phyloP scores from a whole-genome alignment of 306 rosid species.

The Myrica gale region DNA sequence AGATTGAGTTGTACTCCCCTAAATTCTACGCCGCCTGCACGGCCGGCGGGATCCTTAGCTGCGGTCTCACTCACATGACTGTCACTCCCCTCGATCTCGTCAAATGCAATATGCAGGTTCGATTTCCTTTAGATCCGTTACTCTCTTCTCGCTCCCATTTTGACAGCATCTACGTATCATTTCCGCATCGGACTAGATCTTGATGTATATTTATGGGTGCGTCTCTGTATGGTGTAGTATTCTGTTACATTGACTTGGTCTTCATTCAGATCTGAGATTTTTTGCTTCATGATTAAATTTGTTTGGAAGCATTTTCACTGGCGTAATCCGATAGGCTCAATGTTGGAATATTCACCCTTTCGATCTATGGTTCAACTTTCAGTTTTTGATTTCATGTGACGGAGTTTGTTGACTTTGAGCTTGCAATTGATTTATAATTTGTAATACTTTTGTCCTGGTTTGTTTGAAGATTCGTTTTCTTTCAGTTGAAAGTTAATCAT shows the following conservation, averaged over 20 bases:
- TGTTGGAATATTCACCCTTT: not conserved
- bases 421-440: not conserved
- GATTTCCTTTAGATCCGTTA: slow-evolving; percentile 7
- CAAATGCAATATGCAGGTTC: slow-evolving; percentile 97
- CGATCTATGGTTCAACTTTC: not conserved
- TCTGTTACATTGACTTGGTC: not conserved
- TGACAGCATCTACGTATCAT: not conserved
- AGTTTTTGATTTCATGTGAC: not conserved
- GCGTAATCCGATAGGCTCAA: not conserved
- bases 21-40: slow-evolving; percentile 91
- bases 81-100: slow-evolving; percentile 97
- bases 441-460: not conserved
- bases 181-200: slow-evolving; percentile 43
- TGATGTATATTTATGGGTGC: not conserved
- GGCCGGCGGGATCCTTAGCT: slow-evolving; percentile 78
- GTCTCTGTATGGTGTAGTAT: not conserved
- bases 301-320: not conserved
- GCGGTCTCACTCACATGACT: slow-evolving; percentile 91
- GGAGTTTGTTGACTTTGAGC: not conserved
- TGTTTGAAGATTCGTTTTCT: not conserved
- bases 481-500: not conserved
- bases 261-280: slow-evolving; percentile 25
- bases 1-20: slow-evolving; percentile 85
- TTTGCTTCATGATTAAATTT: not conserved
- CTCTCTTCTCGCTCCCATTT: not conserved